Evolutionary conservation across 176 grass and related monocot genomes (phyloP), one percentile per base, ranked within the genome.

Genomic region (Zea mays): DNA sequence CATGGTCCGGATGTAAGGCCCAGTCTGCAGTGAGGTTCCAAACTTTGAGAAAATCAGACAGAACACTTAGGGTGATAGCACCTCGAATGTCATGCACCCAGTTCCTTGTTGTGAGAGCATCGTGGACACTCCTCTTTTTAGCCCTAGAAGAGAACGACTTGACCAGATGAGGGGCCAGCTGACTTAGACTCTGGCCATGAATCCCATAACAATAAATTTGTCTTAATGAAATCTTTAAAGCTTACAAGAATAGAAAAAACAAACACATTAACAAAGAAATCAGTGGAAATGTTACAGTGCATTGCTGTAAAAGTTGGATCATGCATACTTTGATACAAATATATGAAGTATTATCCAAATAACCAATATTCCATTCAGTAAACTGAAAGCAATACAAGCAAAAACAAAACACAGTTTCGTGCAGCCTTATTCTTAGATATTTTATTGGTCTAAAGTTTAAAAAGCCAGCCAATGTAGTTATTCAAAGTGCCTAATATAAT

Each of bases 281-380:
- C 51, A 42, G 17, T 45, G 17, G 41, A 3, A 46, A 46, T 68
- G 21, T 44, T 44, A 10, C 17, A 45, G 9, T 12, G 41, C 4
- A 21, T 66, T n/a, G 17, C 37, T 42, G 63, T 45, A 46, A 36
- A 21, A 12, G 45, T 68, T 68, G 41, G n/a, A 27, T 17, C 16
- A 68, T 46, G 41, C n/a, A 46, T 68, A 42, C n/a, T 67, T 12
- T 68, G n/a, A 19, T 21, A 45, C 15, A 10, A 45, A 45, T 45
- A 13, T 68, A 19, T 45, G n/a, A 45, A 68, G 20, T 43, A 19
- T 43, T 64, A 46, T 35, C 20, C 54, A 69, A 79, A 56, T n/a
- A 44, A 70, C 59, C 65, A 59, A 46, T 70, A 46, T 70, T 57
- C 7, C 21, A 43, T 68, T 68, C 17, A 70, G 56, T 67, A 62